Evolutionary conservation across 495 filamentous ascomycete genomes (phyloP).

Genomic region (Aspergillus bertholletiae): DNA sequence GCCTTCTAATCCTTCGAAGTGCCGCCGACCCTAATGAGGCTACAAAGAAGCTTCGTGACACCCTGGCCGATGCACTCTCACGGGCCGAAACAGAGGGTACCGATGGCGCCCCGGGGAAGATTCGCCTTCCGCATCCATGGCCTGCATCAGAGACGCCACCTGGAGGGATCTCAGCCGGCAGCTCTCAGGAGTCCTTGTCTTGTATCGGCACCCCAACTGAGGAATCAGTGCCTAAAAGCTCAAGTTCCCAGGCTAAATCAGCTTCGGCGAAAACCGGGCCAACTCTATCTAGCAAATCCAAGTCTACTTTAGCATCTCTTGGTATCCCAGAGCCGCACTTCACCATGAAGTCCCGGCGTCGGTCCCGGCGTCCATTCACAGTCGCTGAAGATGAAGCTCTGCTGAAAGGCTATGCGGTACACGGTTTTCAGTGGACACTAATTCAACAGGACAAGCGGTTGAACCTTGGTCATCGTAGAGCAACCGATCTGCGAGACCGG

Average conservation of each 20-base stretch:
- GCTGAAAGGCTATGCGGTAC: slow-evolving; percentile 66
- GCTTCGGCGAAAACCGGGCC: slow-evolving; percentile 11
- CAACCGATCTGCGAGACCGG: slow-evolving; percentile 79
- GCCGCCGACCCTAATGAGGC: slow-evolving; percentile 46
- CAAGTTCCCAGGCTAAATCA: slow-evolving; percentile 6
- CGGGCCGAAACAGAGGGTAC: slow-evolving; percentile 29
- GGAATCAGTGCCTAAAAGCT: slow-evolving; percentile 5
- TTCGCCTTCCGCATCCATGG: slow-evolving; percentile 18
- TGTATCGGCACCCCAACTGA: slow-evolving; percentile 21
- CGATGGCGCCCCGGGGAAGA: slow-evolving; percentile 22
- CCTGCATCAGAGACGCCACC: slow-evolving; percentile 8
- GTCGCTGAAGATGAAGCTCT: slow-evolving; percentile 74
- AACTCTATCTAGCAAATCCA: slow-evolving; percentile 24
- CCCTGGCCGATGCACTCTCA: slow-evolving; percentile 35
- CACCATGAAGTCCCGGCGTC: slow-evolving; percentile 33
- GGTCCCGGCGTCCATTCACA: slow-evolving; percentile 59
- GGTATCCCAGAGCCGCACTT: slow-evolving; percentile 38
- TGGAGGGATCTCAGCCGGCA: slow-evolving; percentile 8
- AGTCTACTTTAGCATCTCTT: slow-evolving; percentile 29
- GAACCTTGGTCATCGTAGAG: slow-evolving; percentile 60
- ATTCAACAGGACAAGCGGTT: slow-evolving; percentile 72
- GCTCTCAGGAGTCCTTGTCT: slow-evolving; percentile 14
- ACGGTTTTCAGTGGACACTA: slow-evolving; percentile 77
- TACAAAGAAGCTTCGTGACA: slow-evolving; percentile 38
- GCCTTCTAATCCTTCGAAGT: slow-evolving; percentile 9